Conservation (phyloP, 306 rosid genomes). For the Vachellia collinsii region DNA sequence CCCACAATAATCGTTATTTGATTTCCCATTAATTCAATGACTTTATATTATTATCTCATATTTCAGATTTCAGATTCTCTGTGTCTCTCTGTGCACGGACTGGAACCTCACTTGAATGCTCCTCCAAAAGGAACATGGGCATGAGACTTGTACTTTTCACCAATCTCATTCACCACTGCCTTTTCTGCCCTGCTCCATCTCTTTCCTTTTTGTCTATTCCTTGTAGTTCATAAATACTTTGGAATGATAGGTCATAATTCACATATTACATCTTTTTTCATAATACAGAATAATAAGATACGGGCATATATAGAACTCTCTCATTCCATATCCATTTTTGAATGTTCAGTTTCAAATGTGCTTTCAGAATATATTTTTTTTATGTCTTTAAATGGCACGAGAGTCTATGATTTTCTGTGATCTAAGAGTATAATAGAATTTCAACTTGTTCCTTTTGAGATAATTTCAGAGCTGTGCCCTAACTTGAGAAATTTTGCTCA, state of each 20-base stretch:
- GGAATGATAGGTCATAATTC: slow-evolving; percentile 6
- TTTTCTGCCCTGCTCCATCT: slow-evolving; percentile 34
- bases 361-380: not conserved
- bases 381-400: not conserved
- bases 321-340: not conserved
- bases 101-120: slow-evolving; percentile 61
- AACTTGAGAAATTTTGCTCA: not conserved
- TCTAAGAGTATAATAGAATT: not conserved
- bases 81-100: slow-evolving; percentile 37
- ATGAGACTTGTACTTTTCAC: slow-evolving; percentile 55
- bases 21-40: slow-evolving; percentile 16
- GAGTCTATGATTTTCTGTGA: not conserved
- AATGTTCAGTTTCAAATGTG: not conserved
- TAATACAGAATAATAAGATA: not conserved
- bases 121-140: slow-evolving; percentile 63
- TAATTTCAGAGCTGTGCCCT: not conserved
- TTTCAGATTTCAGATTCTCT: slow-evolving; percentile 34
- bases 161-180: slow-evolving; percentile 43
- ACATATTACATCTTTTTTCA: not conserved
- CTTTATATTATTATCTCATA: slow-evolving; percentile 1
- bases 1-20: slow-evolving; percentile 32
- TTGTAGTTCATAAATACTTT: not conserved
- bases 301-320: not conserved
- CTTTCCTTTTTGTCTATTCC: slow-evolving; percentile 58
- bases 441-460: not conserved